phyloP scores from a whole-genome alignment of 371 early-diverging fungal species.

The Saksenaea oblongispora region DNA sequence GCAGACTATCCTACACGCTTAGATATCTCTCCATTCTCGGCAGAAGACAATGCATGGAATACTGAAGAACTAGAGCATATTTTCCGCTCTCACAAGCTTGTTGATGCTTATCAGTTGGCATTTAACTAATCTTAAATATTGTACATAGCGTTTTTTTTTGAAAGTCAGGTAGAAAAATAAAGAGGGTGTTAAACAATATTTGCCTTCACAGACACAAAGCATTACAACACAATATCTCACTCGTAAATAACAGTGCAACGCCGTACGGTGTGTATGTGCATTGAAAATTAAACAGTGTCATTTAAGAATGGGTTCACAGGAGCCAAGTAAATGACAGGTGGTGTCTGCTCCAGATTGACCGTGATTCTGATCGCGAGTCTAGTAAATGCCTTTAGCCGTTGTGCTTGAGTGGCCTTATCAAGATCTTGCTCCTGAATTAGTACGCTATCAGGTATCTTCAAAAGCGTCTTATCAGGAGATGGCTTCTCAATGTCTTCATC shows the following conservation, averaged over 20 bases:
- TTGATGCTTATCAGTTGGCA: not conserved
- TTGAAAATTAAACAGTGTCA: not conserved
- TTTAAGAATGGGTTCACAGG: slow-evolving; percentile 37
- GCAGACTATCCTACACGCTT: slow-evolving; percentile 9
- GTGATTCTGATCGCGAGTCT: slow-evolving; percentile 33
- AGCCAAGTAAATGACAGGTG: slow-evolving; percentile 39
- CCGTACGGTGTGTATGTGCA: no score
- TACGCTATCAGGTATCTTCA: not conserved
- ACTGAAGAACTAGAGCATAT: not conserved
- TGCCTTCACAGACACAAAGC: no score
- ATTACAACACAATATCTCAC: no score
- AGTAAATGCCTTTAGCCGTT: slow-evolving; percentile 30
- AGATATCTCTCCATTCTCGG: not conserved
- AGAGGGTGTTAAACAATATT: no score
- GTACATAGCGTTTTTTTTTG: not conserved
- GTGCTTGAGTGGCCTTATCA: slow-evolving; percentile 22
- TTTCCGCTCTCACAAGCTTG: not conserved
- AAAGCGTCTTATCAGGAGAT: not conserved
- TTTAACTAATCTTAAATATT: not conserved
- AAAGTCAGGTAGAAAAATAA: no score
- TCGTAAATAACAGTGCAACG: no score
- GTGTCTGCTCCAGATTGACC: slow-evolving; percentile 33
- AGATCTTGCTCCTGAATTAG: not conserved
- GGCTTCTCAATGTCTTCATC: slow-evolving; percentile 1
- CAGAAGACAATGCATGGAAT: not conserved